Evolutionary conservation across 805 yeast species (phyloP).

Genomic region (Komagataella kurtzmanii): DNA sequence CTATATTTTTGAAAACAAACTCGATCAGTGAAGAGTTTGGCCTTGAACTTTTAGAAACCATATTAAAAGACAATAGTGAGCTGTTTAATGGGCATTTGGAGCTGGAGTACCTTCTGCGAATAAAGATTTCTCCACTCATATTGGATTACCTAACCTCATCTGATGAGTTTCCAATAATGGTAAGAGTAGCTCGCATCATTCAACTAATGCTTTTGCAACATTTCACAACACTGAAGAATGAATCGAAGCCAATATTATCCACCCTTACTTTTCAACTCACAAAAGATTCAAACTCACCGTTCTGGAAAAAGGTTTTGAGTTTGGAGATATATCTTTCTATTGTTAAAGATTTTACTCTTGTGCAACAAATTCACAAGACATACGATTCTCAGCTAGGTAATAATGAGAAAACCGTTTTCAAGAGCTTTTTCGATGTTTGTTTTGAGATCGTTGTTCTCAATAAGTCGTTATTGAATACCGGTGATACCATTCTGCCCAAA

Average conservation of each 20-base stretch:
- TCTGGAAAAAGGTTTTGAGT: constrained; percentile 66
- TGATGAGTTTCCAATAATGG: constrained; percentile 53
- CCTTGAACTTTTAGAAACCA: constrained; percentile 72
- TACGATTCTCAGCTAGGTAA: constrained; percentile 41
- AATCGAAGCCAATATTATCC: constrained; percentile 71
- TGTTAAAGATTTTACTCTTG: constrained; percentile 38
- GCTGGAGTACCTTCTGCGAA: constrained; percentile 50
- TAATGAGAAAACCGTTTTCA: constrained; percentile 47
- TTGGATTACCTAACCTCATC: constrained; percentile 47
- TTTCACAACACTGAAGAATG: constrained; percentile 50
- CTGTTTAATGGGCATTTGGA: constrained; percentile 49
- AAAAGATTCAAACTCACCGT: constrained; percentile 35
- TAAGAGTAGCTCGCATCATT: constrained; percentile 65
- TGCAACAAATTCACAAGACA: constrained; percentile 37
- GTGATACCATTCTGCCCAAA: constrained; percentile 19
- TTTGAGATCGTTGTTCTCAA: constrained; percentile 21
- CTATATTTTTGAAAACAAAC: constrained; percentile 37
- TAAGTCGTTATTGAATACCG: constrained; percentile 18
- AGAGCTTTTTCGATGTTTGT: constrained; percentile 36
- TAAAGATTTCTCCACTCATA: constrained; percentile 63
- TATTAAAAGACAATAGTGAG: constrained; percentile 47
- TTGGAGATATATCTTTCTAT: constrained; percentile 59
- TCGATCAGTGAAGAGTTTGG: constrained; percentile 52
- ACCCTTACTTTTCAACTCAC: constrained; percentile 62
- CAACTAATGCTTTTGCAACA: constrained; percentile 49